Evolutionary conservation across 352 stramenopile genomes (phyloP).

Genomic region (Lagenidium sp.): DNA sequence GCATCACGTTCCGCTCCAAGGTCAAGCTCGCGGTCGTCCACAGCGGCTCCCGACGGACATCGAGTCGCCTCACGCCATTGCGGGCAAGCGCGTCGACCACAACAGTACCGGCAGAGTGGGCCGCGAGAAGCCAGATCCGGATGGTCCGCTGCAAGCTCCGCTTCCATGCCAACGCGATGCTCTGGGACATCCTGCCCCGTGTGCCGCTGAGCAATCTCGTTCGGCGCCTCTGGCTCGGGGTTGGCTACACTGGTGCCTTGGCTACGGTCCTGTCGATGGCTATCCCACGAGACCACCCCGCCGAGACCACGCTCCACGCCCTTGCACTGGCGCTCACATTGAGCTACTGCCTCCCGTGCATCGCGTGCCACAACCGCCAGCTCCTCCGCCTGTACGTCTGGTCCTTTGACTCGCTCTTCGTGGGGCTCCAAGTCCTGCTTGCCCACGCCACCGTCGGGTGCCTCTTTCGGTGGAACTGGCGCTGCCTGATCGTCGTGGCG

Average conservation of each 20-base stretch:
- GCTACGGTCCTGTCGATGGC: slow-evolving; percentile 1
- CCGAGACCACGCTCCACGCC: not conserved
- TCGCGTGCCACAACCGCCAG: slow-evolving; percentile 11
- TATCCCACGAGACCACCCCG: too few species aligned
- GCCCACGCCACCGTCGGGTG: slow-evolving; percentile 19
- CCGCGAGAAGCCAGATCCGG: too few species aligned
- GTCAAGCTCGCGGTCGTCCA: not conserved
- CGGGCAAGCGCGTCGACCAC: too few species aligned
- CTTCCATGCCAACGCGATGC: too few species aligned
- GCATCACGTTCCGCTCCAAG: slow-evolving; percentile 11
- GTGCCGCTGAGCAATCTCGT: not conserved
- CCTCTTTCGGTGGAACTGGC: slow-evolving; percentile 20
- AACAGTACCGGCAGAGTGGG: too few species aligned
- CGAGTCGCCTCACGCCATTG: too few species aligned
- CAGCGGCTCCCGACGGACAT: not conserved
- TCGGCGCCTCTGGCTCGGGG: not conserved
- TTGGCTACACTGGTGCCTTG: not conserved
- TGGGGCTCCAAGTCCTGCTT: slow-evolving; percentile 24
- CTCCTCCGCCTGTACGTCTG: slow-evolving; percentile 18
- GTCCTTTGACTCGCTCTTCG: slow-evolving; percentile 31
- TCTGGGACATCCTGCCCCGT: too few species aligned
- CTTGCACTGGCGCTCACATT: slow-evolving; percentile 4
- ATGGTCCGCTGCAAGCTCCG: too few species aligned
- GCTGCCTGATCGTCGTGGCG: slow-evolving; percentile 5
- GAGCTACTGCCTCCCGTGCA: slow-evolving; percentile 5